These are phyloP conservation scores for Aspergillus mulundensis DNA, from an alignment of 495 filamentous ascomycete genomes.

Conservation along the genomic window DNA sequence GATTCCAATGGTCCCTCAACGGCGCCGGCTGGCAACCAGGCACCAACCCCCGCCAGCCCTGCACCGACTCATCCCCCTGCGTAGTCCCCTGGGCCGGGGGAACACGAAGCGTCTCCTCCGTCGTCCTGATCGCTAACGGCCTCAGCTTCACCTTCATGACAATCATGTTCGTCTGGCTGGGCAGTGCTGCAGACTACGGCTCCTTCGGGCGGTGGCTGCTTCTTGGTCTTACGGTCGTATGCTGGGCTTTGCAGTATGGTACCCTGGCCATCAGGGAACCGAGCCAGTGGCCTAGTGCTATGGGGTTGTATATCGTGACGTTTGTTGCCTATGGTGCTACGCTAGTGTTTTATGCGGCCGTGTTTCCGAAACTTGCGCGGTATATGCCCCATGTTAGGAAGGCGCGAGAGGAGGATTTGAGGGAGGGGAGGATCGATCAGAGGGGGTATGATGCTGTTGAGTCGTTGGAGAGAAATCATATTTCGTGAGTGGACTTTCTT, in stretches of 20 bases:
- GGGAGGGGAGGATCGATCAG: constrained; percentile 38
- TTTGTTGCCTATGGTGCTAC: constrained; percentile 48
- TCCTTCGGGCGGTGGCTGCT: constrained; percentile 49
- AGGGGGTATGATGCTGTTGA: constrained; percentile 45
- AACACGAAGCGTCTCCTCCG: constrained; percentile 40
- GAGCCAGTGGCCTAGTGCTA: constrained; percentile 45
- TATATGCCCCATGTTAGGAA: constrained; percentile 47
- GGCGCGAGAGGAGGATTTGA: constrained; percentile 43
- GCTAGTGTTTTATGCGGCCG: constrained; percentile 46
- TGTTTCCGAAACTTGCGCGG: constrained; percentile 45
- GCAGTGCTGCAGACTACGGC: constrained; percentile 48
- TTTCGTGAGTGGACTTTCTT: constrained; percentile 24
- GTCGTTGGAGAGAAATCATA: constrained; percentile 46
- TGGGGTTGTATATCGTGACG: constrained; percentile 45
- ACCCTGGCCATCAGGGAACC: constrained; percentile 43
- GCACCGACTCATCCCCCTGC: constrained; percentile 40
- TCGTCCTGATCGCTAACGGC: constrained; percentile 47
- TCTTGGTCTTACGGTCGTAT: constrained; percentile 41
- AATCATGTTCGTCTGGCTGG: constrained; percentile 46
- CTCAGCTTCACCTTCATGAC: constrained; percentile 51
- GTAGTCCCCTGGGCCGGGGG: constrained; percentile 45
- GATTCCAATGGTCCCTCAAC: constrained; percentile 47
- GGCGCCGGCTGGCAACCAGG: constrained; percentile 41
- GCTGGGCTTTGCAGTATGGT: constrained; percentile 46
- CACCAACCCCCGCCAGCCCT: constrained; percentile 35